These are phyloP conservation scores for Aspergillus glaucus DNA, from an alignment of 2,329 filamentous ascomycete genomes.

Conservation along the genomic window DNA sequence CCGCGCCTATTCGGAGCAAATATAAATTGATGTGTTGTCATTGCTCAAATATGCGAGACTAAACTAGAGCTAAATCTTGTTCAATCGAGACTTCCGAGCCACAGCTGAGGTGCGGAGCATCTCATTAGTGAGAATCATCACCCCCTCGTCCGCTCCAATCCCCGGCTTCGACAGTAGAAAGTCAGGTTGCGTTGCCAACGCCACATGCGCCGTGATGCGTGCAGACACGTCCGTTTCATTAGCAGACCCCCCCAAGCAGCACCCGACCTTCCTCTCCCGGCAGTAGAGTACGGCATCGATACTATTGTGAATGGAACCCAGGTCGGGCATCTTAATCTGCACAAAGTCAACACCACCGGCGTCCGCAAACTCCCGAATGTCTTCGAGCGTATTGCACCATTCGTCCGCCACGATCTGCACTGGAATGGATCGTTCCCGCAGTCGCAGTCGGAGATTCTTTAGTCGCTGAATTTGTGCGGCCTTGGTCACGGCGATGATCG, in stretches of 20 bases:
- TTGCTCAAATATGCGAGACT: not conserved
- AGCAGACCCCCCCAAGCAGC: conserved; percentile 13
- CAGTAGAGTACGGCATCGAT: conserved; percentile 15
- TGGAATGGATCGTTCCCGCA: conserved; percentile 1
- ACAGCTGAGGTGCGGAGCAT: conserved; percentile 4
- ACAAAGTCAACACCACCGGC: conserved; percentile 12
- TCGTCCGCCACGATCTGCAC: conserved; percentile 12
- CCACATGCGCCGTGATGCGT: conserved; percentile 18
- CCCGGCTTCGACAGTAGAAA: conserved; percentile 5
- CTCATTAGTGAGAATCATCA: conserved; percentile 7
- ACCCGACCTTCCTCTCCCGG: conserved; percentile 6
- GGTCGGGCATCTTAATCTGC: conserved; percentile 16
- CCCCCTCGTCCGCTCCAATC: conserved; percentile 4
- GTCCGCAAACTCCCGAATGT: conserved; percentile 13
- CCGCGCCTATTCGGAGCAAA: not conserved
- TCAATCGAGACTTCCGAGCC: not conserved
- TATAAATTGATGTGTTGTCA: not conserved
- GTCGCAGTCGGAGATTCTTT: not conserved
- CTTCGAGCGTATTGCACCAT: conserved; percentile 14
- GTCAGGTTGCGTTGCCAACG: conserved; percentile 2
- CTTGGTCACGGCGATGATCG: conserved; percentile 10
- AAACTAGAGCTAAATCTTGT: not conserved
- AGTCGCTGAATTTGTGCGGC: conserved; percentile 9
- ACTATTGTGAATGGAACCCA: conserved; percentile 11
- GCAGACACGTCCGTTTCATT: conserved; percentile 19